Evolutionary conservation across 78 protist genomes (phyloP), one percentile per base, ranked within the genome.

Genomic region (Dictyostelium brefeldianum): DNA sequence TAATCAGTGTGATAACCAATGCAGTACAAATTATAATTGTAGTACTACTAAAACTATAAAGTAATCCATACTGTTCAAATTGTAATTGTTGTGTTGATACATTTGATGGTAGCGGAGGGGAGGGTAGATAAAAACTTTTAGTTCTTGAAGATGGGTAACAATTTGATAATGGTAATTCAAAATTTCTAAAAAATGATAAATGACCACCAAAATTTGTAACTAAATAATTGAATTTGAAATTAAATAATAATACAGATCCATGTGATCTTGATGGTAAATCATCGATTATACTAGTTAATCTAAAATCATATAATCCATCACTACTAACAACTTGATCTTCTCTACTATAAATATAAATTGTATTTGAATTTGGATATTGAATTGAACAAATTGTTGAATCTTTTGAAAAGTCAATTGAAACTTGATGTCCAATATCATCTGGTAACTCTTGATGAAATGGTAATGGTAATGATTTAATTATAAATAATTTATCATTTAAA

Each of bases 51-150:
- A 11, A 41, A 31, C 22, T 17, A 67, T 31, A 67, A 31, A 67
- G 47, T 67, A 67, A 31, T 27, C 75, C 75, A 67, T 27, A 67
- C 15, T 67, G 43, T 31, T 67, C 75, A 31, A 67, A 41, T 17
- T 17, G 20, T 5, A 54, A 75, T 50, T 64, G 50, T 25, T 50
- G 11, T 18, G 70, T 77, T 20, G 83, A 14, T 31, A 31, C 36
- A 78, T 25, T 29, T 78, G 65, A 7, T 46, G 18, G 11, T 73
- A 48, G 8, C 4, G 84, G 93, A 20, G 93, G 84, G 15, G 93
- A 75, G 48, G 81, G 83, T 22, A 87, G 22, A 36, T 87, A 87
- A 47, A 64, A 87, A 43, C 93, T 87, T 50, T 54, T 22, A 5
- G 46, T 77, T 11, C 93, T 43, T 25, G 59, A 29, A 4, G 36